Conservation (phyloP, 1,284 basidiomycete genomes). For the Marasmius tenuissimus region DNA sequence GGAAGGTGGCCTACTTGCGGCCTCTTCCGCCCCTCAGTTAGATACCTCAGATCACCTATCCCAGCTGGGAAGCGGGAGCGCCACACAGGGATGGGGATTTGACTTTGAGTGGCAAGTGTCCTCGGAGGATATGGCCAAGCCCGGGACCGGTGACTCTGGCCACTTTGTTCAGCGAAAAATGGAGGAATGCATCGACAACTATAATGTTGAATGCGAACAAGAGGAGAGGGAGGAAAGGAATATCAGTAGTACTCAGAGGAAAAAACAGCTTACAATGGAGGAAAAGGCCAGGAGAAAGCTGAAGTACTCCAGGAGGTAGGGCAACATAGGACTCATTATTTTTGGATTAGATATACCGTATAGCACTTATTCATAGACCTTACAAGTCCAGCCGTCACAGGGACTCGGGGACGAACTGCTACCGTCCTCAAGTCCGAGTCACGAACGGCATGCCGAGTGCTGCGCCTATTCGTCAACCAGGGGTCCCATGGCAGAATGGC, state of each 20-base stretch:
- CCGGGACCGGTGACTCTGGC: conserved; percentile 12
- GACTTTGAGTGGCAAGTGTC: conserved; percentile 70
- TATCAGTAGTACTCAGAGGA: conserved; percentile 69
- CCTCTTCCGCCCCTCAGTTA: conserved; percentile 37
- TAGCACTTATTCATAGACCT: no score
- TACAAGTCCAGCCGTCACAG: no score
- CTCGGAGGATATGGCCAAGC: conserved; percentile 25
- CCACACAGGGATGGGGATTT: conserved; percentile 70
- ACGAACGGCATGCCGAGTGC: no score
- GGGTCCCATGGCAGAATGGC: no score
- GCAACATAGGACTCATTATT: no score
- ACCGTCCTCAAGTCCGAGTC: no score
- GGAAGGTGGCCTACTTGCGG: conserved; percentile 58
- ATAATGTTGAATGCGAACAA: conserved; percentile 40
- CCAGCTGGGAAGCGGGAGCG: conserved; percentile 10
- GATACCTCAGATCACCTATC: conserved; percentile 16
- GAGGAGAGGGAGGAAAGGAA: conserved; percentile 55
- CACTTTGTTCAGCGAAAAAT: conserved; percentile 57
- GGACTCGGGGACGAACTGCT: no score
- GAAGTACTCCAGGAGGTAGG: conserved; percentile 2
- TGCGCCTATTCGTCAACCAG: no score
- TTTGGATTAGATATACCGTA: no score
- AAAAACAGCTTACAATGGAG: conserved; percentile 57
- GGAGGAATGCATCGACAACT: conserved; percentile 65
- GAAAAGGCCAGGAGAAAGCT: conserved; percentile 32